Evolutionary conservation across 2,329 filamentous ascomycete genomes (phyloP), one percentile per base, ranked within the genome.

Genomic region (Pyricularia grisea): DNA sequence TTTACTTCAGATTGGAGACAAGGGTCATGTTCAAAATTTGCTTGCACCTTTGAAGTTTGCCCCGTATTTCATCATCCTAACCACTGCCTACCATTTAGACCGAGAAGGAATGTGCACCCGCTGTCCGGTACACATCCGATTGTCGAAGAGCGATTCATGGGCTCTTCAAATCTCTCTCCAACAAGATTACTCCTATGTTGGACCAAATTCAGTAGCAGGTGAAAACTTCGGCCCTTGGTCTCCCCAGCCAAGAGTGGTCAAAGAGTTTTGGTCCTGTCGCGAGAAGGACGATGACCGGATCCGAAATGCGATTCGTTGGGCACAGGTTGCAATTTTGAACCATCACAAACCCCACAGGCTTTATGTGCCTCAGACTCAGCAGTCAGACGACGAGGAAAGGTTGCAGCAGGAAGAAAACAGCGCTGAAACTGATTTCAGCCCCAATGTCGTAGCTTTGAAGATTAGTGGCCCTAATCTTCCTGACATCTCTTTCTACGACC

Each of bases 401-500:
- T 27, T 68, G 1, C 71, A 74, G 9, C 69, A 64, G 9, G 80
- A 82, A 0, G 80, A 82, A 2, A 77, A 79, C 2, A 73, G 77
- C 1, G 82, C 83, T 0, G 78, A 86, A 5, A 88, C 90, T 0
- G 88, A 91, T 10, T 96, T 96, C 72, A 93, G 90, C 0, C 93
- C 93, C 0, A 97, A 97, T 72, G 84, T 93, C 0, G 89, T 97
- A 0, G 85, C 89, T 0, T 81, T 97, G 0, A 87, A 93, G 68
- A 93, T 97, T 30, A 87, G 87, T 0, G 90, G 90, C 0, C 90
- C 91, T 0, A 83, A 82, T 0, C 83, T 94, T 0, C 90, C 92
- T 0, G 88, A 92, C 6, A 76, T 97, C 0, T 92, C 90, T 0
- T 96, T 97, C 73, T 94, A 92, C 71, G 93, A 97, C 71, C 83